Base-by-base conservation (phyloP, 2,329 filamentous ascomycete genomes). In the Alternaria burnsii region DNA sequence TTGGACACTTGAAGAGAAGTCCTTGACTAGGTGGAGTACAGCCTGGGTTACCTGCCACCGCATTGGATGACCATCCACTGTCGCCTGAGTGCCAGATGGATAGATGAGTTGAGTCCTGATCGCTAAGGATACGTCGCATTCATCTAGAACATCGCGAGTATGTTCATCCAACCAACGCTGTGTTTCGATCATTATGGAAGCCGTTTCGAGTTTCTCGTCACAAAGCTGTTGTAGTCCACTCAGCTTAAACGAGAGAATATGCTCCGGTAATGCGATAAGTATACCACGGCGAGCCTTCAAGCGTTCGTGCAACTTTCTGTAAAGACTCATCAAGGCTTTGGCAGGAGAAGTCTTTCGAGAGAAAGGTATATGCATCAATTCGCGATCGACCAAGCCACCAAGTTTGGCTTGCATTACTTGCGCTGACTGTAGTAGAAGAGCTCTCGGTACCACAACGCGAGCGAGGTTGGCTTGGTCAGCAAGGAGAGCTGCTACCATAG, bases 201-300 rank as follows among this genome's bases (percentile, higher is more conserved):
- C 83, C 34, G 83, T 76, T 0, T 72, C 53, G 0, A 80, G 55
- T 3, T 81, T 75, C 1, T 74, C 73, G 47, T 89, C 84, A 0
- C 83, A 81, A 0, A 90, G 71, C 2, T 82, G 81, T 63, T 91
- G 87, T 0, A 87, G 69, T 0, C 87, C 87, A 59, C 87, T 88
- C 2, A 91, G 78, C 67, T 85, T 86, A 72, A 89, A 90, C 0
- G 89, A 91, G 6, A 91, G 76, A 0, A 88, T 78, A 61, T 91
- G 86, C 55, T 91, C 89, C 0, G 89, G 89, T 1, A 88, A 81
- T 0, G 83, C 81, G 0, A 91, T 74, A 22, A 91, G 81, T 0
- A 91, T 74, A 0, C 88, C 88, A 0, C 78, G 77, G 0, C 68
- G 68, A 1, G 73, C 68, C 20, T 79, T 73, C 18, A 85, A 79